Evolutionary conservation across 208 protist species (phyloP).

Genomic region (Crithidia sp.): DNA sequence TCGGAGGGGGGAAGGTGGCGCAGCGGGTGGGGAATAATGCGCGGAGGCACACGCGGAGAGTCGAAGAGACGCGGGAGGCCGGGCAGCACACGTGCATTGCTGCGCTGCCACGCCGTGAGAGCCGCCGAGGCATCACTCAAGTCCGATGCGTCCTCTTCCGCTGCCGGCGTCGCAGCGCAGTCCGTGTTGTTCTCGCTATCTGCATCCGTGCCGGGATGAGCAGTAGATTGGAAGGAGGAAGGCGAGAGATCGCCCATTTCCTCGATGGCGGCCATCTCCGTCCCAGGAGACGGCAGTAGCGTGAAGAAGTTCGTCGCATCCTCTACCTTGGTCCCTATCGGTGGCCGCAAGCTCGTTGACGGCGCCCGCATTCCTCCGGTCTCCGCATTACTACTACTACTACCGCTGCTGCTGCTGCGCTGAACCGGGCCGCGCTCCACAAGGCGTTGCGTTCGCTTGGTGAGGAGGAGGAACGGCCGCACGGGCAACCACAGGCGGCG

Average conservation of each 20-base stretch:
- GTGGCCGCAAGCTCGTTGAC: too few relatives aligned
- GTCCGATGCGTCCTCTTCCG: too few relatives aligned
- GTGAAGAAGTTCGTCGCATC: too few relatives aligned
- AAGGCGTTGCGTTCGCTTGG: constrained; percentile 4
- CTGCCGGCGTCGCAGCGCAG: too few relatives aligned
- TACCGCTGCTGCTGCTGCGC: not conserved
- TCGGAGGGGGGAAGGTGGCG: constrained; percentile 27
- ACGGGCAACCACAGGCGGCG: constrained; percentile 51
- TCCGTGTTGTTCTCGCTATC: not conserved
- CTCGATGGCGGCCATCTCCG: too few relatives aligned
- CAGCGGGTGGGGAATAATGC: constrained; percentile 50
- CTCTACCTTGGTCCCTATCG: too few relatives aligned
- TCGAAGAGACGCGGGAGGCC: constrained; percentile 44
- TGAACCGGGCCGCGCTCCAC: not conserved
- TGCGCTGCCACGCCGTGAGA: not conserved
- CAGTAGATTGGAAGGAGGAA: not conserved
- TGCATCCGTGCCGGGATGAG: not conserved
- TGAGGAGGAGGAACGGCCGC: constrained; percentile 25
- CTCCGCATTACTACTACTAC: not conserved
- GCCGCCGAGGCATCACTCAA: too few relatives aligned
- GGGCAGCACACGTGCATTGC: constrained; percentile 45
- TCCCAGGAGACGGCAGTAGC: too few relatives aligned
- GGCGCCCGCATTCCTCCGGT: too few relatives aligned
- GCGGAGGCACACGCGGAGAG: constrained; percentile 27
- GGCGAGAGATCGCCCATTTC: not conserved